Percentiles rank a stretch among this genome's conserved stretches.
Conservation (phyloP, 2,329 filamentous ascomycete species). For the Paracorniculantispora psalliotae region DNA sequence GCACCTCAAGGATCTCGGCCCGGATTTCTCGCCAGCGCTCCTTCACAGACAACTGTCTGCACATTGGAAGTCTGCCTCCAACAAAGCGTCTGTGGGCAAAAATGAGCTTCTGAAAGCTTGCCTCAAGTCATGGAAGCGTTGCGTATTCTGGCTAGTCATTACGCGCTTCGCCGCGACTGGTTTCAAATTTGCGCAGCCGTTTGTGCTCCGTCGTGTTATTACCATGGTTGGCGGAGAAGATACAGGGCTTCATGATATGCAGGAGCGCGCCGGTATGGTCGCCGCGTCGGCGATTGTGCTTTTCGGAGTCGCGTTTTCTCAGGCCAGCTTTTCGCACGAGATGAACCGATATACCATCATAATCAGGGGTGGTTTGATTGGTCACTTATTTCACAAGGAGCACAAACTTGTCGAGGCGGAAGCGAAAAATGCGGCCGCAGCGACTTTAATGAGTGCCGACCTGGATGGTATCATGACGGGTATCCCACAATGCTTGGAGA, state of each 20-base stretch:
- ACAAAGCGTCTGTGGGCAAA: not conserved
- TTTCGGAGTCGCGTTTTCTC: not conserved
- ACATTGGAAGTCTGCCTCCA: not conserved
- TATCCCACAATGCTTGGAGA: not conserved
- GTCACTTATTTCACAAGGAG: constrained; percentile 45
- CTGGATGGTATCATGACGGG: not conserved
- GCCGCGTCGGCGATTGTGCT: not conserved
- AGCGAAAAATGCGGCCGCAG: constrained; percentile 22
- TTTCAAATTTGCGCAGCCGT: not conserved
- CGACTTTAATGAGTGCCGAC: constrained; percentile 3
- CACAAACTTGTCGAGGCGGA: constrained; percentile 24
- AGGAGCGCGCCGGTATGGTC: not conserved
- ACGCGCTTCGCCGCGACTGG: not conserved
- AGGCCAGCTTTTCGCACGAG: not conserved
- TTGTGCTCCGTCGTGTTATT: constrained; percentile 1
- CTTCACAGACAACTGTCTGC: not conserved
- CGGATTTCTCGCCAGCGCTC: not conserved
- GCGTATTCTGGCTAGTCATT: not conserved
- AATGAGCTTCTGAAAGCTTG: not conserved
- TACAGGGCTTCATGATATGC: not conserved
- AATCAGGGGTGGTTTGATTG: constrained; percentile 29
- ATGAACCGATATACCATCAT: constrained; percentile 24
- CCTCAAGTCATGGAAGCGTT: constrained; percentile 16
- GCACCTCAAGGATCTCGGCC: not conserved
- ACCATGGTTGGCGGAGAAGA: not conserved